Base-by-base conservation (phyloP, 1,139 yeast species). In the Pichia sp. region DNA sequence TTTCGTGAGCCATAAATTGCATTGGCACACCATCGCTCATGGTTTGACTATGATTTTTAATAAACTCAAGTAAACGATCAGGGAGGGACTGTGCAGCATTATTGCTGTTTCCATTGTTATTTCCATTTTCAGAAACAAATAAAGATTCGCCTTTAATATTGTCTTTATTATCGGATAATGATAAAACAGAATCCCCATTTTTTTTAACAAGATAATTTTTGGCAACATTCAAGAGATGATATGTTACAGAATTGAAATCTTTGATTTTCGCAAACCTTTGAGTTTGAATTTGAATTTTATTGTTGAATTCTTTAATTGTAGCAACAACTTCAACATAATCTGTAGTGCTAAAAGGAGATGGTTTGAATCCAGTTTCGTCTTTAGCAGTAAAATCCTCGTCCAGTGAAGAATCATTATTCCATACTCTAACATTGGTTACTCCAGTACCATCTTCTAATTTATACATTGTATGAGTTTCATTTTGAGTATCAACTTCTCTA, bases 391-490 rank as follows among this genome's bases (percentile, higher is more conserved):
- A 35, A 12, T 23, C 40, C 6, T 61, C 67, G 12, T 53, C 57
- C 27, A 46, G 12, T 16, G 41, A 24, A 11, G 36, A 24, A 20
- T 78, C 80, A 51, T 81, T 81, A 40, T 77, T 68, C 90, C 94
- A 86, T 53, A 75, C 74, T 54, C 85, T 75, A 36, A 85, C 74
- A 39, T 83, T 87, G 24, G 81, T 68, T 4, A 79, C 70, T 0
- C 95, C 95, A 0, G 96, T 84, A 4, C 96, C 95, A 60, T 90
- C 97, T 57, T 87, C 96, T 23, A 87, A 60, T 27, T 81, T 75
- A 47, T 84, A 64, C 12, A 69, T 66, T 35, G 81, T 66, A 9
- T 76, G 70, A 23, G 82, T 70, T 0, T 82, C 72, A 41, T 74
- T 73, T n/a, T 56, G 52, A 43, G 76, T 65, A 27, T 71, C 76